phyloP scores from a whole-genome alignment of 2,329 filamentous ascomycete species.

The Aspergillus persii region DNA sequence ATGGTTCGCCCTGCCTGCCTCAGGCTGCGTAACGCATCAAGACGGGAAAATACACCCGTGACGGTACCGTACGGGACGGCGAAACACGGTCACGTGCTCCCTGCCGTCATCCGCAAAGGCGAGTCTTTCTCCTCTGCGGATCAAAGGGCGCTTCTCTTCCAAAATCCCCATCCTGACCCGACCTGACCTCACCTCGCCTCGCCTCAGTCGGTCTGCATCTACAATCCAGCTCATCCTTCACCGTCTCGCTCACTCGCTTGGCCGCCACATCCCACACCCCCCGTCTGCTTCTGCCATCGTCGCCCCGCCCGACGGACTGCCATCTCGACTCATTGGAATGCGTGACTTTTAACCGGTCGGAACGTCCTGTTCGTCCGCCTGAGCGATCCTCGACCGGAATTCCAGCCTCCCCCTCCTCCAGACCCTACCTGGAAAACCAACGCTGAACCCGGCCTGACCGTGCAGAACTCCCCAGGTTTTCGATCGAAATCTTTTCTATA shows the following conservation, averaged over 20 bases:
- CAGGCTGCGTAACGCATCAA: too few relatives aligned
- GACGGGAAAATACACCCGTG: not conserved
- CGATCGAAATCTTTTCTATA: slow-evolving; percentile 6
- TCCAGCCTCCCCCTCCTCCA: slow-evolving; percentile 18
- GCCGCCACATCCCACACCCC: not conserved
- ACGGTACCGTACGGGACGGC: slow-evolving; percentile 4
- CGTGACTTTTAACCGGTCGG: slow-evolving; percentile 31
- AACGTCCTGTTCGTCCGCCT: slow-evolving; percentile 34
- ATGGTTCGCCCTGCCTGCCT: not conserved
- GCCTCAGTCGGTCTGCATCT: slow-evolving; percentile 16
- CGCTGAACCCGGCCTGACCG: slow-evolving; percentile 6
- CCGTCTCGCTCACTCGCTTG: slow-evolving; percentile 8
- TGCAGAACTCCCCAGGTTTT: slow-evolving; percentile 3
- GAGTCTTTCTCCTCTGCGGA: slow-evolving; percentile 22
- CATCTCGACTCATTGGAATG: slow-evolving; percentile 29
- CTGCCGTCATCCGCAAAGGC: slow-evolving; percentile 31
- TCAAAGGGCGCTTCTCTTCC: slow-evolving; percentile 20
- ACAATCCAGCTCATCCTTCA: too few relatives aligned
- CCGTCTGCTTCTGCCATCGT: not conserved
- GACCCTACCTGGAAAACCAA: slow-evolving; percentile 7
- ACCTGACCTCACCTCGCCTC: too few relatives aligned
- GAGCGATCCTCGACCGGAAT: slow-evolving; percentile 32
- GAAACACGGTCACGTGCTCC: slow-evolving; percentile 28
- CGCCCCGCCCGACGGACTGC: slow-evolving; percentile 12
- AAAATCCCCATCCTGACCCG: not conserved